Evolutionary conservation across 2,329 filamentous ascomycete genomes (phyloP).

Genomic region (Alternaria angustiovoidea): DNA sequence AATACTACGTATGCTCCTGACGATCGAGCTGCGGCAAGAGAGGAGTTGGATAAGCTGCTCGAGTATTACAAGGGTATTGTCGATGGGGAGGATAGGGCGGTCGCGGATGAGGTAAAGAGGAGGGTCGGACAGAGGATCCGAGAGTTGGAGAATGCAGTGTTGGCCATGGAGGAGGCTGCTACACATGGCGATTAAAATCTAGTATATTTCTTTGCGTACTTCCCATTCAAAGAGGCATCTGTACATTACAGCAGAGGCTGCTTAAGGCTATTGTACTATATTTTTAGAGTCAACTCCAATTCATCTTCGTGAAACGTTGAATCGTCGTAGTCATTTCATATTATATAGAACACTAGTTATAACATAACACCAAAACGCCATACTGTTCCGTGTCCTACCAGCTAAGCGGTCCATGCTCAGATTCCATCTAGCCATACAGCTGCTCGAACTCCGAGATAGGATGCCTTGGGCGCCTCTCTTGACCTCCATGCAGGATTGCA

Average conservation of each 20-base stretch:
- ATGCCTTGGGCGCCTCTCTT: slow-evolving; percentile 7
- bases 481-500: slow-evolving; percentile 28
- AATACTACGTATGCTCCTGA: slow-evolving; percentile 64
- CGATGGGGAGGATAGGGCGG: slow-evolving; percentile 49
- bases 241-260: background rate
- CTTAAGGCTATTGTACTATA: background rate
- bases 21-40: slow-evolving; percentile 61
- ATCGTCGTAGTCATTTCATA: background rate
- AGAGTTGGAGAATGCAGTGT: slow-evolving; percentile 62
- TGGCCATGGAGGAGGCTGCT: slow-evolving; percentile 61
- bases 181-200: slow-evolving; percentile 55
- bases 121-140: slow-evolving; percentile 61
- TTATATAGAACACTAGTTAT: background rate
- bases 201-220: background rate
- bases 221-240: background rate
- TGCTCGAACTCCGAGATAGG: slow-evolving; percentile 10
- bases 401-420: background rate
- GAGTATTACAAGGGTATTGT: slow-evolving; percentile 57
- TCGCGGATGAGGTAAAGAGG: slow-evolving; percentile 60
- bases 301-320: background rate
- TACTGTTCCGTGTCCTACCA: background rate
- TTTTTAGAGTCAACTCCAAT: background rate
- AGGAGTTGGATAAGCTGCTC: slow-evolving; percentile 61
- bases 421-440: background rate
- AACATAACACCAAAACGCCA: background rate